These are phyloP conservation scores for Trametes gibbosa DNA, from an alignment of 768 basidiomycete genomes.

Conservation along the genomic window DNA sequence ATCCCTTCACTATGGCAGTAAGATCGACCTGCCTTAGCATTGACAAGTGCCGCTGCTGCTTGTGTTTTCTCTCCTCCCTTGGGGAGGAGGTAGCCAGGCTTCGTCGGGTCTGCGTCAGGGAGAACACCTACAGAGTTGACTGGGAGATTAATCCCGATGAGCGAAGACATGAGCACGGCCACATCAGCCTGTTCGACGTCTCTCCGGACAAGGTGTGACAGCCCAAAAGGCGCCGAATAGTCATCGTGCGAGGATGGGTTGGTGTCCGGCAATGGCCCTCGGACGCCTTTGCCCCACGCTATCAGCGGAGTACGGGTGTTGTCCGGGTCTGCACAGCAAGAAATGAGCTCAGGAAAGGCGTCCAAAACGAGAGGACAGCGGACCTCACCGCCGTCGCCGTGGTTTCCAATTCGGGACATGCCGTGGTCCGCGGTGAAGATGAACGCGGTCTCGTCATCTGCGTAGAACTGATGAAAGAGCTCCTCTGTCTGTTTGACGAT, in stretches of 20 bases:
- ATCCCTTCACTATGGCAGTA: neutral
- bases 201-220: constrained; percentile 56
- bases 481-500: constrained; percentile 67
- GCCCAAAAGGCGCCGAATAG: constrained; percentile 63
- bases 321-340: constrained; percentile 61
- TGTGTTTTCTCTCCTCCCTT: constrained; percentile 45
- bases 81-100: constrained; percentile 56
- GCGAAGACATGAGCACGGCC: constrained; percentile 70
- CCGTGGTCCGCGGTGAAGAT: constrained; percentile 89
- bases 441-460: constrained; percentile 67
- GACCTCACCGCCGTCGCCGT: constrained; percentile 71
- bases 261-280: constrained; percentile 60
- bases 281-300: constrained; percentile 78
- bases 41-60: constrained; percentile 58
- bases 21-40: constrained; percentile 48
- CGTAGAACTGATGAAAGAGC: constrained; percentile 61
- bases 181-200: constrained; percentile 87
- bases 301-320: constrained; percentile 84
- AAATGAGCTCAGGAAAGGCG: neutral
- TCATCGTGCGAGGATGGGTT: constrained; percentile 60
- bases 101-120: constrained; percentile 65
- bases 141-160: constrained; percentile 73
- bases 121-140: constrained; percentile 81
- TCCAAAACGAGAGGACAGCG: neutral
- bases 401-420: constrained; percentile 86